These are phyloP conservation scores for Cyberlindnera sargentensis DNA, from an alignment of 805 yeast genomes.

Conservation along the genomic window DNA sequence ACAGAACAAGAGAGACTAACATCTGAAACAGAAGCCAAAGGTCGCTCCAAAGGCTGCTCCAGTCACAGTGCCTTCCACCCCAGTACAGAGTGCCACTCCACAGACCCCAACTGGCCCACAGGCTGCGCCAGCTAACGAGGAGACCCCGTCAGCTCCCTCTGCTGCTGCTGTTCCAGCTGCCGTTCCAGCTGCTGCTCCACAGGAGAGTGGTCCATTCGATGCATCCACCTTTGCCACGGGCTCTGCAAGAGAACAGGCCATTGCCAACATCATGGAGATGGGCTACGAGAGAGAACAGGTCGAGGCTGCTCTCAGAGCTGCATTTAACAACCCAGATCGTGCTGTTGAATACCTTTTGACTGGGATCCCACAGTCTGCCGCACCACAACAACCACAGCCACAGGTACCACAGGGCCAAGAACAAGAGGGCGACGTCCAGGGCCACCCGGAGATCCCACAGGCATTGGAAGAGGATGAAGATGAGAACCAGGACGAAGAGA, in stretches of 20 bases:
- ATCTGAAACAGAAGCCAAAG: constrained; percentile 9
- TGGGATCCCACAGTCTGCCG: constrained; percentile 70
- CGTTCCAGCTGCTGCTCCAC: constrained; percentile 17
- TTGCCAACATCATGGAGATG: constrained; percentile 86
- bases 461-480: constrained; percentile 5
- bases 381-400: constrained; percentile 24
- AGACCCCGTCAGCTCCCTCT: constrained; percentile 21
- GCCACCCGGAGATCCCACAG: constrained; percentile 14
- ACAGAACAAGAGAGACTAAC: background rate
- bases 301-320: constrained; percentile 87
- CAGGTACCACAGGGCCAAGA: constrained; percentile 12
- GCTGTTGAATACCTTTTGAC: constrained; percentile 93
- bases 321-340: constrained; percentile 95
- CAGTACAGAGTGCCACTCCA: constrained; percentile 21
- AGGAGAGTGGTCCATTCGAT: constrained; percentile 19
- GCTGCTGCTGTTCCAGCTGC: constrained; percentile 21
- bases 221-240: constrained; percentile 70
- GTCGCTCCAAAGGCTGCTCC: constrained; percentile 23
- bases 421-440: constrained; percentile 20
- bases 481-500: constrained; percentile 15
- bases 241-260: constrained; percentile 66
- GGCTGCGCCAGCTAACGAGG: constrained; percentile 17
- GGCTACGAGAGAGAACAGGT: constrained; percentile 88
- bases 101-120: constrained; percentile 11
- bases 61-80: constrained; percentile 10